Evolutionary conservation across 208 protist species (phyloP).

Genomic region (Trypanosoma vivax): DNA sequence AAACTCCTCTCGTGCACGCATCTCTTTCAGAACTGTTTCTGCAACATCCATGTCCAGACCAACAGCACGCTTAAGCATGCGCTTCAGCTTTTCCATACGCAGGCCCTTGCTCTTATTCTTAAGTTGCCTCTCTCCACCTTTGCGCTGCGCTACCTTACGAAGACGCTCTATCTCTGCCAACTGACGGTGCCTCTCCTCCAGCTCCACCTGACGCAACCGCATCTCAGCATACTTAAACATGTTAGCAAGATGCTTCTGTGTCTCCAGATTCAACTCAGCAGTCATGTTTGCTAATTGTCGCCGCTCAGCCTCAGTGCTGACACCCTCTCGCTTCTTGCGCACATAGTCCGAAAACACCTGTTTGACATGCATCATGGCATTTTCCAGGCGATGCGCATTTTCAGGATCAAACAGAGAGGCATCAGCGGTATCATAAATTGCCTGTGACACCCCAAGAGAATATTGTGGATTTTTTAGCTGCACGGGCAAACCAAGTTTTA

Average conservation of each 20-base stretch:
- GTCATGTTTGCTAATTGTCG: slow-evolving; percentile 68
- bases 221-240: slow-evolving; percentile 78
- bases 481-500: slow-evolving; percentile 75
- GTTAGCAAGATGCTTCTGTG: slow-evolving; percentile 66
- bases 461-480: slow-evolving; percentile 66
- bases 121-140: slow-evolving; percentile 4
- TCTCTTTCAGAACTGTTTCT: slow-evolving; percentile 48
- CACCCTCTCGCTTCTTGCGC: slow-evolving; percentile 56
- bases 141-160: slow-evolving; percentile 14
- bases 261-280: slow-evolving; percentile 65
- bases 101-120: background rate
- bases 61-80: slow-evolving; percentile 44
- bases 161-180: slow-evolving; percentile 47
- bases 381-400: slow-evolving; percentile 59
- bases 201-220: slow-evolving; percentile 31
- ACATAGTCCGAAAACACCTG: slow-evolving; percentile 86
- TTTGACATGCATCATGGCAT: slow-evolving; percentile 78
- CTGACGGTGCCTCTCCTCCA: slow-evolving; percentile 50
- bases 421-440: slow-evolving; percentile 64
- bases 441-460: slow-evolving; percentile 66
- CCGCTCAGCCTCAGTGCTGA: slow-evolving; percentile 70
- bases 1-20: slow-evolving; percentile 74
- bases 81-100: slow-evolving; percentile 26
- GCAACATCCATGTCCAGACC: slow-evolving; percentile 64
- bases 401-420: slow-evolving; percentile 64